phyloP scores from a whole-genome alignment of 192 early-diverging fungal species.

The Coemansia sp. region DNA sequence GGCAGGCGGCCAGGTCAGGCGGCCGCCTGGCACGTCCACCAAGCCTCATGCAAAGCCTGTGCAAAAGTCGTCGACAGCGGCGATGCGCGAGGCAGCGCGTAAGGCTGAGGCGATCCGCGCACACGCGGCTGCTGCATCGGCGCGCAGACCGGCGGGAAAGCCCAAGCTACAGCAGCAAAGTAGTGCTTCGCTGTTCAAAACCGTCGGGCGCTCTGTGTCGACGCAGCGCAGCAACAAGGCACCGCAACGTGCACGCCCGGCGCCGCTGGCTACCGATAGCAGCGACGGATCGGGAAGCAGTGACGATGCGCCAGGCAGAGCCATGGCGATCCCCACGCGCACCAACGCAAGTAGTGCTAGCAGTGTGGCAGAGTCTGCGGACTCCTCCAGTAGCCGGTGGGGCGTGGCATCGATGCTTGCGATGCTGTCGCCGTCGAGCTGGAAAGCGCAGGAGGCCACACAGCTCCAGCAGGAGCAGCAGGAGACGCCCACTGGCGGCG shows the following conservation, averaged over 20 bases:
- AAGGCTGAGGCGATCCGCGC: slow-evolving; percentile 22
- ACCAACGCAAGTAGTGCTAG: neutral
- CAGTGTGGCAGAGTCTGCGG: slow-evolving; percentile 15
- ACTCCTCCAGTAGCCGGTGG: slow-evolving; percentile 27
- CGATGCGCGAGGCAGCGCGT: slow-evolving; percentile 50
- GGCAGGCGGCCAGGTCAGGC: slow-evolving; percentile 5
- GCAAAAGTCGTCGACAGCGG: slow-evolving; percentile 41
- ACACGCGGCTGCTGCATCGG: slow-evolving; percentile 7
- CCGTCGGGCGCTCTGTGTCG: slow-evolving; percentile 11
- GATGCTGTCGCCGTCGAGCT: slow-evolving; percentile 52
- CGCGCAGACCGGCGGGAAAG: neutral
- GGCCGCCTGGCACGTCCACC: neutral
- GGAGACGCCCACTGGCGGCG: slow-evolving; percentile 22
- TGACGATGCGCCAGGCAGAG: neutral
- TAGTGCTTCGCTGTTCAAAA: slow-evolving; percentile 30
- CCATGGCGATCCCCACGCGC: slow-evolving; percentile 22
- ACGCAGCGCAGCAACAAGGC: neutral
- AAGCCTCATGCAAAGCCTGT: slow-evolving; percentile 12
- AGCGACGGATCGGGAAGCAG: slow-evolving; percentile 3
- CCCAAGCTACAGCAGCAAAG: slow-evolving; percentile 6
- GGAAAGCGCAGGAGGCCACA: slow-evolving; percentile 31
- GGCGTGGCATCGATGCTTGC: slow-evolving; percentile 44
- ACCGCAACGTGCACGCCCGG: neutral
- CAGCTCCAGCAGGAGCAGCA: neutral
- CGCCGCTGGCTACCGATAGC: slow-evolving; percentile 4